Base-by-base conservation (phyloP, 1,284 basidiomycete genomes). In the Trametes versicolor region DNA sequence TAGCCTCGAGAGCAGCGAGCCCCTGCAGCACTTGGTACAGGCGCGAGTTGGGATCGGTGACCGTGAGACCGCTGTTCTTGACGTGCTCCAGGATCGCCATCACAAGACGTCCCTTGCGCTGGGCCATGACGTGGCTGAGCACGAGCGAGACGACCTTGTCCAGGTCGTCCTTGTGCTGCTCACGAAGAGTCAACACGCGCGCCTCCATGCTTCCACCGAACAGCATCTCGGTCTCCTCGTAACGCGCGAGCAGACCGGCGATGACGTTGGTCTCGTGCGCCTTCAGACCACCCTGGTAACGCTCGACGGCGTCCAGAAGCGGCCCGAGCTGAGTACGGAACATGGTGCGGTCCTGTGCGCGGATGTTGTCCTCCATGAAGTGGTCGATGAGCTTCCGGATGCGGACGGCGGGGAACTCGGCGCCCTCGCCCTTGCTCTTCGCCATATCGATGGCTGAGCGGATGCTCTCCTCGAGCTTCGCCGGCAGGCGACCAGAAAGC, bases 161-260 rank as follows among this genome's bases (percentile, higher is more conserved):
- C 39, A 99, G 88, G 68, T 94, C 86, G 72, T 97, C 94, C 80
- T 98, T 97, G 83, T 97, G 81, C 74, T 96, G 91, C 64, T 99
- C 96, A 65, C 98, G 90, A 59, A 99, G 87, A 66, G 91, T 88
- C 68, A 99, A 86, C 53, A 99, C 91, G 51, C 96, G 90, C 66
- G 96, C 94, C 79, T 98, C 97, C 66, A 97, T 96, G 74, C 93
- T 94, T 34, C 93, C 90, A 64, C 94, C 93, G 75, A 99, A 99
- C 39, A 98, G 80, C 76, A 91, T 92, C 82, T 99, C 98, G 5
- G 96, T 96, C 61, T 88, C 85, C 73, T 87, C 89, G 76, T 97
- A 98, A 54, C 87, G 85, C 32, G 83, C 85, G 56, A 98, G 82
- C 67, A 98, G 83, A 53, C 80, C 80, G 2, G 94, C 90, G 54